Base-by-base conservation (phyloP, 31 red algal genomes). In the Endocladia muricata region DNA sequence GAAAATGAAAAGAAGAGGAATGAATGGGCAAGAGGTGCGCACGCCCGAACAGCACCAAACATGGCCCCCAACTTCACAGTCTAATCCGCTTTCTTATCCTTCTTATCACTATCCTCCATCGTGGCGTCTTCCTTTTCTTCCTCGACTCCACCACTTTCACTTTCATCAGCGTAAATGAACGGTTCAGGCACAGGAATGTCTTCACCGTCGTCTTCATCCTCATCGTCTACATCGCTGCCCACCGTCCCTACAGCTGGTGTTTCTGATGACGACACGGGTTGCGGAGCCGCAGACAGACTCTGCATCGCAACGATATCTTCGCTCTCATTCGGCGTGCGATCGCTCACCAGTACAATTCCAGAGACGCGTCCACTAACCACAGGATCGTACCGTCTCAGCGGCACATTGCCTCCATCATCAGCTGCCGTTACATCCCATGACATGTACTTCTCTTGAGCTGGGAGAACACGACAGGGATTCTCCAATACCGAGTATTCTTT, bases 401-500 rank as follows among this genome's bases (percentile, higher is more conserved):
- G 17, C 28, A 67, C 33, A n/a, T 67, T 67, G 6, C 68, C 68
- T 22, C 51, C 42, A 37, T 62, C 57, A 34, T 64, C 61, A 2
- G 37, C 44, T 40, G 41, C 58, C 30, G 75, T 44, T 7, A 81
- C 69, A 43, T 79, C 76, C 85, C 85, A 89, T 9, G 61, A 69
- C 17, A 93, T 70, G 35, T 80, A 93, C 35, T 73, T 63, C 66
- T 93, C 90, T 26, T 93, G 90, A 8, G 44, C 82, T 1, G 81
- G 67, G 6, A 93, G 67, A 38, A 93, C 90, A 17, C 90, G 82
- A n/a, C 80, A 80, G 30, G 90, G 90, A 76, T 93, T 93, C 30
- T 82, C 67, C 29, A 87, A 47, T 21, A 78, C 59, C 17, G 64
- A 51, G 0, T 41, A 66, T 28, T 78, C 37, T 17, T 62, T 74